Evolutionary conservation across 331 rosid genomes (phyloP), one percentile per base, ranked within the genome.

Genomic region (Telfairia occidentalis): DNA sequence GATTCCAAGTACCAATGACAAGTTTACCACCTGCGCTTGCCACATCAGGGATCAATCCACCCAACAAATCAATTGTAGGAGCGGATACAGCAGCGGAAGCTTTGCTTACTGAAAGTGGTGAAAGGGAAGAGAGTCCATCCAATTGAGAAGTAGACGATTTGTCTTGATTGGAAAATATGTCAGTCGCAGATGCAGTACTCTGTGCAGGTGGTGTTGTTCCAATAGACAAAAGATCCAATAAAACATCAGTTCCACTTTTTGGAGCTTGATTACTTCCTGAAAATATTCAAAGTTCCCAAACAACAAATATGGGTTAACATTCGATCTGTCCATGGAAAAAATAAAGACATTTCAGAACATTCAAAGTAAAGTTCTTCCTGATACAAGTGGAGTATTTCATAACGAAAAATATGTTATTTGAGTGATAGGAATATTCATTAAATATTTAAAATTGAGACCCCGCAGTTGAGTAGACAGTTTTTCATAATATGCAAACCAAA

Each of bases 151-250:
- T 85, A 30, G 81, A 49, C 75, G 81, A 86, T 84, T 82, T 87
- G 81, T 82, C 88, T 37, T 78, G 84, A 75, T 65, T 80, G 78
- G 87, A 78, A 37, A 90, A 78, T 59, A 90, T 81, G 80, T 95
- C 93, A 15, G 78, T 55, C 65, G 86, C 24, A 66, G 96, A 73
- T 70, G 89, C 65, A 82, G 78, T 79, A 67, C 78, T 86, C 78
- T 60, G 92, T 12, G 80, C 78, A 81, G 92, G 70, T 65, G 97
- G 87, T 21, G 88, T 53, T 69, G 90, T 71, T 74, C 89, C 99
- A 77, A 90, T 82, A 46, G 99, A 92, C 86, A 92, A 85, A 45
- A 95, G 96, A 83, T 95, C 97, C 89, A 95, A 79, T 46, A 90
- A 90, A 78, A 82, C 90, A 78, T 90, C 83, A 6, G 88, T 87